Percentiles rank a stretch among this genome's conserved stretches.
Conservation (phyloP, 352 stramenopile genomes). For the Pythium utonaiense region DNA sequence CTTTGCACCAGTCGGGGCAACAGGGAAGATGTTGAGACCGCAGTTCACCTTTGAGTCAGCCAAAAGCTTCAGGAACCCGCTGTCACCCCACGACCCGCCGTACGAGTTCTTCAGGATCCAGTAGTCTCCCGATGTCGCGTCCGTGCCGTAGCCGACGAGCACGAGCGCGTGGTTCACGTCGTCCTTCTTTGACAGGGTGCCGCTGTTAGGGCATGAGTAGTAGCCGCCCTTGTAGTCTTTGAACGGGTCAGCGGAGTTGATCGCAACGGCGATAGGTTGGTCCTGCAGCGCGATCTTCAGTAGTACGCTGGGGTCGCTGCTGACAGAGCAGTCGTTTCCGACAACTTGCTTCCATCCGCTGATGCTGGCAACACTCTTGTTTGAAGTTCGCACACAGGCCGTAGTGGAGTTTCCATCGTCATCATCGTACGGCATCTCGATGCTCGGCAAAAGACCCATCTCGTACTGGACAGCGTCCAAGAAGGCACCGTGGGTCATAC, state of each 20-base stretch:
- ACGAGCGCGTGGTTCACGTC: conserved; percentile 75
- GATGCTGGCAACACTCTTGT: conserved; percentile 70
- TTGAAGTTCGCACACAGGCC: conserved; percentile 33
- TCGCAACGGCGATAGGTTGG: conserved; percentile 70
- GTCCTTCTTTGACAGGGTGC: conserved; percentile 54
- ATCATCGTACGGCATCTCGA: conserved; percentile 75
- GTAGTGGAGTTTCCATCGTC: conserved; percentile 23
- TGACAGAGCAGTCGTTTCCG: conserved; percentile 48
- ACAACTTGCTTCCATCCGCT: conserved; percentile 65
- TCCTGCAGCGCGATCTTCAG: conserved; percentile 50
- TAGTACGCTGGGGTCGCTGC: conserved; percentile 46
- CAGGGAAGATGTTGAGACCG: conserved; percentile 74
- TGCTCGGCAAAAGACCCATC: conserved; percentile 61
- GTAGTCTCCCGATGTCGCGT: conserved; percentile 54
- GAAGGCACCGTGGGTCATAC: conserved; percentile 81
- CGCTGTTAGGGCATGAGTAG: conserved; percentile 69
- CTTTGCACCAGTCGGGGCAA: conserved; percentile 57
- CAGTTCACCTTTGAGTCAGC: conserved; percentile 74
- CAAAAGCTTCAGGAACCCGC: conserved; percentile 62
- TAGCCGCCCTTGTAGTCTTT: conserved; percentile 65
- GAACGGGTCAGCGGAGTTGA: conserved; percentile 72
- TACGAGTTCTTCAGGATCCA: conserved; percentile 87
- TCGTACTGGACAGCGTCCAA: conserved; percentile 59
- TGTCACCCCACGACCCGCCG: conserved; percentile 58
- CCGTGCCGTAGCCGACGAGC: conserved; percentile 72